Evolutionary conservation across 148 eudicot genomes (phyloP).

Genomic region (Rhododendron ferrugineum): DNA sequence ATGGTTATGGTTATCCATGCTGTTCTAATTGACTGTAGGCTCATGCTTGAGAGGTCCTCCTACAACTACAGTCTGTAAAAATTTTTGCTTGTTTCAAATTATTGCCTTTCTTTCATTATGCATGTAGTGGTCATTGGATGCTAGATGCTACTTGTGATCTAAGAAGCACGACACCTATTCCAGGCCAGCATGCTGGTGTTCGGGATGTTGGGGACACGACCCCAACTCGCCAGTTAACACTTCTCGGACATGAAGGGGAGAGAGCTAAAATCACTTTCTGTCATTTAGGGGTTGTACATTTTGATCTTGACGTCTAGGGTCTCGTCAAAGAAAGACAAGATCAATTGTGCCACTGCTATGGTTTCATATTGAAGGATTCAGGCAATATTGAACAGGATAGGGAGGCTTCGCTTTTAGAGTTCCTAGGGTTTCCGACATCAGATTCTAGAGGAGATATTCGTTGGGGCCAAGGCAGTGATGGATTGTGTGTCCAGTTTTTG

Average conservation of each 20-base stretch:
- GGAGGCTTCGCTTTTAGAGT: neutral
- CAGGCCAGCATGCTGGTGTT: neutral
- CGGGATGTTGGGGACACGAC: neutral
- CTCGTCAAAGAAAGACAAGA: neutral
- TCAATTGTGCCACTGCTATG: neutral
- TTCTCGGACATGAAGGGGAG: neutral
- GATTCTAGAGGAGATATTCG: no score
- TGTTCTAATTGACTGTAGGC: conserved; percentile 69
- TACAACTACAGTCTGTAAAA: conserved; percentile 77
- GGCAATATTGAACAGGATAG: neutral
- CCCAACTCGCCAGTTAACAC: neutral
- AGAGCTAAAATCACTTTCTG: neutral
- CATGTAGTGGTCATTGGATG: neutral
- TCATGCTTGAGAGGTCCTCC: conserved; percentile 89
- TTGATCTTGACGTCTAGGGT: neutral
- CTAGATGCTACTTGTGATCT: neutral
- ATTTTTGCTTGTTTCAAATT: neutral
- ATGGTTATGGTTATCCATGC: conserved; percentile 83
- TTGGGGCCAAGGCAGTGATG: neutral
- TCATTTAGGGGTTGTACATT: neutral
- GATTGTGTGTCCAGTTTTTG: neutral
- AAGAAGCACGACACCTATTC: neutral
- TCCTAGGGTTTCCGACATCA: no score
- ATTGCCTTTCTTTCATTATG: neutral
- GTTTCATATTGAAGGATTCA: neutral